These are phyloP conservation scores for Cymbopogon citratus DNA, from an alignment of 176 grass and related monocot species.

Conservation along the genomic window DNA sequence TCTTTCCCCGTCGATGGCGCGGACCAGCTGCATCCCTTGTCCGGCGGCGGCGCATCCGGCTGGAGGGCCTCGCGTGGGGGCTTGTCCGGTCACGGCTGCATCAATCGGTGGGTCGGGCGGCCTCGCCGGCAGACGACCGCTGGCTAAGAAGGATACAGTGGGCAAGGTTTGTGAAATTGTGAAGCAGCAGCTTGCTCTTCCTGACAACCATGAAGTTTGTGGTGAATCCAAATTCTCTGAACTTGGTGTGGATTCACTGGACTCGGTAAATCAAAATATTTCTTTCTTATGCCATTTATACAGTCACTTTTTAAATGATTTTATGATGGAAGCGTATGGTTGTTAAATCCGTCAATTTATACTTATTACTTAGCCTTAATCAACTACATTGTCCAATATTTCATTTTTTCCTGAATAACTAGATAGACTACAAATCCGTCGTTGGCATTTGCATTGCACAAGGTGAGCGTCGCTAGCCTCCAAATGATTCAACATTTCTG, in stretches of 20 bases:
- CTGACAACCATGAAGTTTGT: slow-evolving; percentile 28
- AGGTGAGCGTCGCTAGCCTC: too few relatives aligned
- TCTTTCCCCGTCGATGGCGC: too few relatives aligned
- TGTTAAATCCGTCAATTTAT: neutral
- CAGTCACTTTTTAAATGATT: neutral
- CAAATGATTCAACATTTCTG: too few relatives aligned
- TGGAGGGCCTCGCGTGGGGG: too few relatives aligned
- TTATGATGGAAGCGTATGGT: neutral
- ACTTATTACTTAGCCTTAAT: neutral
- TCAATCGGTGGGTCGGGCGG: too few relatives aligned
- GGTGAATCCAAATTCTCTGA: slow-evolving; percentile 50
- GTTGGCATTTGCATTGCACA: too few relatives aligned
- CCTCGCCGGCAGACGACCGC: too few relatives aligned
- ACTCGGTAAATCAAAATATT: slow-evolving; percentile 36
- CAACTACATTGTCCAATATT: neutral
- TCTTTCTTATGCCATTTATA: neutral
- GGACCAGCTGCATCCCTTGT: too few relatives aligned
- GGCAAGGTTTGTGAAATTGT: slow-evolving; percentile 64
- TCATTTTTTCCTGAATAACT: neutral
- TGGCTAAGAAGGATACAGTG: slow-evolving; percentile 48
- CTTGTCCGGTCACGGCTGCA: too few relatives aligned
- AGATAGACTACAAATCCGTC: neutral
- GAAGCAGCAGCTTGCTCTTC: slow-evolving; percentile 61
- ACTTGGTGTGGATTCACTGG: slow-evolving; percentile 61
- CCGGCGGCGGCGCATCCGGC: too few relatives aligned